A percentile compares a stretch with the other conserved stretches of the same genome.
These are phyloP conservation scores for Jasminum sambac DNA, from an alignment of 257 asterid genomes.

Conservation along the genomic window DNA sequence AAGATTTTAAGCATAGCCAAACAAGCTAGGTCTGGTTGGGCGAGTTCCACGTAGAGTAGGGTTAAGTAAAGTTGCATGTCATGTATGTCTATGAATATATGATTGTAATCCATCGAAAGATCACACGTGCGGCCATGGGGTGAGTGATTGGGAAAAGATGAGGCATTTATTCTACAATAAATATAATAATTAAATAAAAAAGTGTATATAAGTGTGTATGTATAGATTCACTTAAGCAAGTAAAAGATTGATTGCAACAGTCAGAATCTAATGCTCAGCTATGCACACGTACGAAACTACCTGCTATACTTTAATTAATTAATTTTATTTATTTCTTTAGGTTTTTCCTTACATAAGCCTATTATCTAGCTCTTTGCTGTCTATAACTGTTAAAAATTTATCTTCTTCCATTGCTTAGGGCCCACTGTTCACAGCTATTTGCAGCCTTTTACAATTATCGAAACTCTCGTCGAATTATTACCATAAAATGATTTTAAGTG, in stretches of 20 bases:
- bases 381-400: not conserved
- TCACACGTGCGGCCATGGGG: not conserved
- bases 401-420: not conserved
- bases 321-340: too few species aligned
- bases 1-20: not conserved
- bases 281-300: conserved; percentile 52
- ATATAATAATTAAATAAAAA: not conserved
- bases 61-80: too few species aligned
- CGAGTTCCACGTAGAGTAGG: not conserved
- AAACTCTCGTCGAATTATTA: not conserved
- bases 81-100: not conserved
- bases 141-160: not conserved
- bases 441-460: not conserved
- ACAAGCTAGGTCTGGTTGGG: not conserved
- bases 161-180: not conserved
- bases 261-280: conserved; percentile 50
- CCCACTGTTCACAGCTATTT: not conserved
- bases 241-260: conserved; percentile 65
- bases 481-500: too few species aligned
- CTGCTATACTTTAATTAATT: not conserved
- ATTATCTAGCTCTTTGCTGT: not conserved
- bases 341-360: conserved; percentile 5
- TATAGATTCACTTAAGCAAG: conserved; percentile 32
- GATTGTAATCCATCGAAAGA: not conserved
- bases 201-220: not conserved